Evolutionary conservation across 257 asterid species (phyloP).

Genomic region (Penstemon eatonii): DNA sequence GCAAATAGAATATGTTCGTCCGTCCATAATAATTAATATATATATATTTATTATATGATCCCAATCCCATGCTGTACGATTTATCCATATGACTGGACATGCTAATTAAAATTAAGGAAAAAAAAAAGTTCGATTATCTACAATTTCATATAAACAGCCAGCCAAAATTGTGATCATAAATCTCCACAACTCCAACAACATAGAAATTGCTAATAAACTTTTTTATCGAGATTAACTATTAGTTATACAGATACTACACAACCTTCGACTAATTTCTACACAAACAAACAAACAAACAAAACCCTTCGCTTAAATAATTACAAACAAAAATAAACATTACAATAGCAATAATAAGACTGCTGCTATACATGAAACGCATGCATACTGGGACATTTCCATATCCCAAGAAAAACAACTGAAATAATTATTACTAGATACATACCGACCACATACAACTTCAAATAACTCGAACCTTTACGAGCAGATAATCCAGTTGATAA

Average conservation of each 20-base stretch:
- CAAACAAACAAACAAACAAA: slow-evolving; percentile 9
- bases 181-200: too few relatives aligned
- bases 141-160: too few relatives aligned
- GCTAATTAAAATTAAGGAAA: too few relatives aligned
- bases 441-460: slow-evolving; percentile 32
- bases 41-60: too few relatives aligned
- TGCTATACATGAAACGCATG: slow-evolving; percentile 24
- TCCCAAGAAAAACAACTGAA: slow-evolving; percentile 39
- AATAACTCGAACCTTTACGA: slow-evolving; percentile 23
- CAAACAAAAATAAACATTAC: slow-evolving; percentile 6
- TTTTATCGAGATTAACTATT: too few relatives aligned
- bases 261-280: slow-evolving; percentile 11
- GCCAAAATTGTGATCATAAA: too few relatives aligned
- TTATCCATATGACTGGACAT: too few relatives aligned
- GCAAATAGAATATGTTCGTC: too few relatives aligned
- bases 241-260: neutral
- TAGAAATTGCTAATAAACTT: too few relatives aligned
- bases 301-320: neutral
- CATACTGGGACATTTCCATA: slow-evolving; percentile 44
- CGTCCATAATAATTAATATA: too few relatives aligned
- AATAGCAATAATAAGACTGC: slow-evolving; percentile 4
- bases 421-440: slow-evolving; percentile 36
- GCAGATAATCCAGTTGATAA: slow-evolving; percentile 22
- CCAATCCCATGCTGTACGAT: too few relatives aligned
- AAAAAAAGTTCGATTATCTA: too few relatives aligned